phyloP scores from a whole-genome alignment of 192 early-diverging fungal species.

The Podila epicladia region DNA sequence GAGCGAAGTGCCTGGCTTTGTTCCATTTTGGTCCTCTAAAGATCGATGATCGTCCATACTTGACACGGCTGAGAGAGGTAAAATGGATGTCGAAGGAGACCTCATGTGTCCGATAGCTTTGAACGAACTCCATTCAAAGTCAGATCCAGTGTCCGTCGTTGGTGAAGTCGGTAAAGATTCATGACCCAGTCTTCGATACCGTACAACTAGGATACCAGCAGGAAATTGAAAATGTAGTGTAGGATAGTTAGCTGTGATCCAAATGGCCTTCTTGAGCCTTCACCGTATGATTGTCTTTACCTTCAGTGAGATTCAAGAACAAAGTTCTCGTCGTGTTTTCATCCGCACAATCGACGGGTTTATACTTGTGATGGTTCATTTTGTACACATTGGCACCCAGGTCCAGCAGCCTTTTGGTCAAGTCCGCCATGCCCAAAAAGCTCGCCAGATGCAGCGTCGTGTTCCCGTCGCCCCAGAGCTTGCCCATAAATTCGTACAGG shows the following conservation, averaged over 20 bases:
- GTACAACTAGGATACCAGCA: constrained; percentile 13
- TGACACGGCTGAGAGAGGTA: constrained; percentile 15
- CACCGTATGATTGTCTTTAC: not conserved
- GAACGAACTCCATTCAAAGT: constrained; percentile 29
- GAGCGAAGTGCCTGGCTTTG: not conserved
- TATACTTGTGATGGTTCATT: constrained; percentile 67
- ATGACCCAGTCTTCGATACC: constrained; percentile 22
- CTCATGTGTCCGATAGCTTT: constrained; percentile 35
- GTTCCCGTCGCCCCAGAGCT: constrained; percentile 75
- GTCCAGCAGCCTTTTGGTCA: constrained; percentile 66
- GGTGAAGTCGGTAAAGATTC: constrained; percentile 37
- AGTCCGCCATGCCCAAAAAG: constrained; percentile 71
- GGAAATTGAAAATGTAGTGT: not conserved
- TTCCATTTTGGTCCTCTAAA: not conserved
- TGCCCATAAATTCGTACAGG: constrained; percentile 74
- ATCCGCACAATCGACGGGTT: constrained; percentile 75
- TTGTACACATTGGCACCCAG: constrained; percentile 58
- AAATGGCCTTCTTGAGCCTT: no score
- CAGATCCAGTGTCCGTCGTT: constrained; percentile 10
- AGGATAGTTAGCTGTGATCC: not conserved
- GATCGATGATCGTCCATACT: constrained; percentile 4
- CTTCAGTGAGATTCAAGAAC: constrained; percentile 45
- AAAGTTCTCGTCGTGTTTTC: constrained; percentile 61
- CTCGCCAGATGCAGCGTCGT: constrained; percentile 70
- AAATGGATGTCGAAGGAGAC: constrained; percentile 36